Evolutionary conservation across 2,329 filamentous ascomycete genomes (phyloP).

Genomic region (Colletotrichum sp.): DNA sequence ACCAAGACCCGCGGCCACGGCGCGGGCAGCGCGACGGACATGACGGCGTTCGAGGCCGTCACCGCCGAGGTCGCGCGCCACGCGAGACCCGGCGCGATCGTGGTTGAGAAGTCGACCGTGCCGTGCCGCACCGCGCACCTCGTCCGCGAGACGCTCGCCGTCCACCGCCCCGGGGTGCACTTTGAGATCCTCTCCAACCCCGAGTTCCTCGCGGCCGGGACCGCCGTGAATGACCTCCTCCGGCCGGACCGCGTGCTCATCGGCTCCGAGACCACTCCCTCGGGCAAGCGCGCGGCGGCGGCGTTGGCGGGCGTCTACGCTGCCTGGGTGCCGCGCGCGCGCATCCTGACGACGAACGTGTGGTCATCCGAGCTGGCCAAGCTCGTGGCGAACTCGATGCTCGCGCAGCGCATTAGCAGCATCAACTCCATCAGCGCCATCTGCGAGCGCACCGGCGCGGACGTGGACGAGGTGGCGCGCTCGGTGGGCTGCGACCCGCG

Average conservation of each 20-base stretch:
- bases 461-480: constrained; percentile 72
- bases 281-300: constrained; percentile 66
- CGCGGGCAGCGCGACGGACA: constrained; percentile 73
- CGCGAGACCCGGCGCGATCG: constrained; percentile 71
- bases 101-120: constrained; percentile 84
- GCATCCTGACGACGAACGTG: constrained; percentile 74
- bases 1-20: constrained; percentile 75
- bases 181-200: constrained; percentile 84
- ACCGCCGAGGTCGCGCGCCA: constrained; percentile 70
- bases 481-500: constrained; percentile 72
- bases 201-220: constrained; percentile 81
- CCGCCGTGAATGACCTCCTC: constrained; percentile 73
- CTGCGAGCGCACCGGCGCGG: constrained; percentile 76
- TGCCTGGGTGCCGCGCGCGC: constrained; percentile 70
- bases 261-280: constrained; percentile 66
- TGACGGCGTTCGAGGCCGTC: constrained; percentile 74
- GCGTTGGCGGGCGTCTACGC: constrained; percentile 71
- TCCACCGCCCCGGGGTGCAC: constrained; percentile 64
- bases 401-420: constrained; percentile 80
- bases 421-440: constrained; percentile 82
- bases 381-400: constrained; percentile 79
- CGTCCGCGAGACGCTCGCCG: constrained; percentile 67
- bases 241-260: constrained; percentile 77
- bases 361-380: constrained; percentile 83
- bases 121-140: constrained; percentile 76